Percentiles rank a stretch among this genome's conserved stretches.
Evolutionary conservation across 208 protist species (phyloP).

Genomic region (Acanthamoeba comandoni): DNA sequence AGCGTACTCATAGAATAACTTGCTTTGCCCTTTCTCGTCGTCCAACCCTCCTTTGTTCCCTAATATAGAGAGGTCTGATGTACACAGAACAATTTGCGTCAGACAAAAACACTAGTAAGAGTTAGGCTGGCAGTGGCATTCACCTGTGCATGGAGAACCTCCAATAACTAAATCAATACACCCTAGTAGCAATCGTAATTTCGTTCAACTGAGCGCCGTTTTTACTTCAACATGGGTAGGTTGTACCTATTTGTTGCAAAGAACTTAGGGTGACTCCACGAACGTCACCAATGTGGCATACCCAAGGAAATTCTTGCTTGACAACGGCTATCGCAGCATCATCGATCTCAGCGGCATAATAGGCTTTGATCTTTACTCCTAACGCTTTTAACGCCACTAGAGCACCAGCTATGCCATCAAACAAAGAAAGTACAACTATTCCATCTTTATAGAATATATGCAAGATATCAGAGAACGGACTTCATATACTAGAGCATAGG

Average conservation of each 20-base stretch:
- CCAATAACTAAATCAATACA: conserved; percentile 39
- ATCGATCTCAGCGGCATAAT: conserved; percentile 42
- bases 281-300: too few species aligned
- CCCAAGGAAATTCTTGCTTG: background rate
- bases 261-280: too few species aligned
- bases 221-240: too few species aligned
- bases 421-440: conserved; percentile 12
- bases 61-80: conserved; percentile 48
- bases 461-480: background rate
- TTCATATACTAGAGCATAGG: too few species aligned
- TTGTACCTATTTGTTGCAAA: too few species aligned
- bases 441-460: background rate
- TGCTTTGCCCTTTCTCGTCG: conserved; percentile 16
- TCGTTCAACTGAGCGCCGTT: too few species aligned
- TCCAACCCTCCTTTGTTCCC: conserved; percentile 3
- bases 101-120: background rate
- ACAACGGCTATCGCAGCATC: conserved; percentile 12
- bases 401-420: conserved; percentile 64
- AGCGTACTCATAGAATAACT: conserved; percentile 21
- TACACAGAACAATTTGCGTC: background rate
- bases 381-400: background rate
- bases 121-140: too few species aligned
- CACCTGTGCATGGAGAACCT: conserved; percentile 38
- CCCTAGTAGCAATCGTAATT: background rate
- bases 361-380: conserved; percentile 3